Conservation (phyloP, 2,329 filamentous ascomycete species). For the Nannizziopsis arthrosporioides region DNA sequence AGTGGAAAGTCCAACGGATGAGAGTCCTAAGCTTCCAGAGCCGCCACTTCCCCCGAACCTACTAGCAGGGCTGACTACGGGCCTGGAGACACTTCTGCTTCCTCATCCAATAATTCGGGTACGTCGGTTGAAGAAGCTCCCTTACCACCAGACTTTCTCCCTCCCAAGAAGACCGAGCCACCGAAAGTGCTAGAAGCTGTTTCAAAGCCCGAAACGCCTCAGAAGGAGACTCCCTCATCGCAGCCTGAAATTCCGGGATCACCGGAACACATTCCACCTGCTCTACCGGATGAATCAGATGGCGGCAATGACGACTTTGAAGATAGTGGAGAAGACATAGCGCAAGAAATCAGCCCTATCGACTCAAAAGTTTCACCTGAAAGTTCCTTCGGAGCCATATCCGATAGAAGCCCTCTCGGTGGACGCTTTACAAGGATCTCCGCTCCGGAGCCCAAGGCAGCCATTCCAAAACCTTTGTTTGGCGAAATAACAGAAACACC, state of each 20-base stretch:
- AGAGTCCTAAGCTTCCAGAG: constrained; percentile 23
- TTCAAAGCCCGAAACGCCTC: constrained; percentile 2
- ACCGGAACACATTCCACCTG: constrained; percentile 9
- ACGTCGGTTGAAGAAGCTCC: constrained; percentile 33
- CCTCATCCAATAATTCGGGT: constrained; percentile 33
- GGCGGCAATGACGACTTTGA: constrained; percentile 29
- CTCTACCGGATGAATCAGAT: constrained; percentile 28
- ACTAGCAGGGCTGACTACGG: constrained; percentile 38
- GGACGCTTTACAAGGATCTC: constrained; percentile 32
- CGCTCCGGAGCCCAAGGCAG: constrained; percentile 21
- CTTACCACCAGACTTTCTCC: constrained; percentile 21
- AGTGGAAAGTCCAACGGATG: constrained; percentile 23
- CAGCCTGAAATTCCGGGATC: neutral
- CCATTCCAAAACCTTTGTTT: constrained; percentile 29
- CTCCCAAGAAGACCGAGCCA: constrained; percentile 12
- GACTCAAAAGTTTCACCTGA: constrained; percentile 33
- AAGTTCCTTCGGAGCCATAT: constrained; percentile 33
- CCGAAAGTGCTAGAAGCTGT: neutral
- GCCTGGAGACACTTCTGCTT: constrained; percentile 39
- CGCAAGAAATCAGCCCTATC: constrained; percentile 28
- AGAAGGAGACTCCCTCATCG: neutral
- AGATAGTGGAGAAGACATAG: constrained; percentile 38
- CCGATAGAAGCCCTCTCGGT: constrained; percentile 28
- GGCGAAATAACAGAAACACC: constrained; percentile 33
- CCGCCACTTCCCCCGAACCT: constrained; percentile 38